phyloP scores from a whole-genome alignment of 2,329 filamentous ascomycete species.

The Colletotrichum sojae region DNA sequence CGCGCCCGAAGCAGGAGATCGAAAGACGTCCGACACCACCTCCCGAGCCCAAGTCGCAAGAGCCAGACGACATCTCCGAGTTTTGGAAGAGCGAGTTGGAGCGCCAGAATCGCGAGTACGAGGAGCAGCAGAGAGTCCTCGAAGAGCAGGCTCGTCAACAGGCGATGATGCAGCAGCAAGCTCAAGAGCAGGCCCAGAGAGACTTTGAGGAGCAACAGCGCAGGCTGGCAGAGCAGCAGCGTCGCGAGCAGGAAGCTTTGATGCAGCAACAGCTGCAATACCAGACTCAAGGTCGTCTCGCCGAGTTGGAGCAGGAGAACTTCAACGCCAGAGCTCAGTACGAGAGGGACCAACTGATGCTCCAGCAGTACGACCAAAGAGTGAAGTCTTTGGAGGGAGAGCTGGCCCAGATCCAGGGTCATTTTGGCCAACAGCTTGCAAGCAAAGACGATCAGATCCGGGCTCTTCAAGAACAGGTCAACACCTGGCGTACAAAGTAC shows the following conservation, averaged over 20 bases:
- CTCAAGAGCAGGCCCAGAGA: slow-evolving; percentile 86
- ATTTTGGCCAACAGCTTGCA: slow-evolving; percentile 85
- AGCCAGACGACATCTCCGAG: slow-evolving; percentile 95
- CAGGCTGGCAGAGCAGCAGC: slow-evolving; percentile 87
- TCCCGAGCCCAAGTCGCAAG: slow-evolving; percentile 76
- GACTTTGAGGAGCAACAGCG: slow-evolving; percentile 99
- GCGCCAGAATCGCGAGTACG: slow-evolving; percentile 93
- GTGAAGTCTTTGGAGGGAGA: slow-evolving; percentile 95
- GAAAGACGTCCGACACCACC: slow-evolving; percentile 79
- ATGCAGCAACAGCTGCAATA: slow-evolving; percentile 90
- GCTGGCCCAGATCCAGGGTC: slow-evolving; percentile 84
- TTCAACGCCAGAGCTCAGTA: slow-evolving; percentile 95
- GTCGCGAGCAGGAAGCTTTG: slow-evolving; percentile 90
- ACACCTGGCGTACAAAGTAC: slow-evolving; percentile 98
- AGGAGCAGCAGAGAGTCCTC: slow-evolving; percentile 90
- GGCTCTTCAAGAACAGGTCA: slow-evolving; percentile 94
- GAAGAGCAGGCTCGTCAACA: slow-evolving; percentile 89
- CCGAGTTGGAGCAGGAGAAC: slow-evolving; percentile 95
- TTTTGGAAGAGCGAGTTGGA: slow-evolving; percentile 97
- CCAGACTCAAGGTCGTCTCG: slow-evolving; percentile 95
- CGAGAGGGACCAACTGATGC: slow-evolving; percentile 95
- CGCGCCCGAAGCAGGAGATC: slow-evolving; percentile 82
- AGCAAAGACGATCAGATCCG: slow-evolving; percentile 97
- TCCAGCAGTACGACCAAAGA: slow-evolving; percentile 95
- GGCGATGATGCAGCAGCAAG: slow-evolving; percentile 84